Evolutionary conservation across 495 filamentous ascomycete species (phyloP).

Genomic region (Penicillium robsamsonii): DNA sequence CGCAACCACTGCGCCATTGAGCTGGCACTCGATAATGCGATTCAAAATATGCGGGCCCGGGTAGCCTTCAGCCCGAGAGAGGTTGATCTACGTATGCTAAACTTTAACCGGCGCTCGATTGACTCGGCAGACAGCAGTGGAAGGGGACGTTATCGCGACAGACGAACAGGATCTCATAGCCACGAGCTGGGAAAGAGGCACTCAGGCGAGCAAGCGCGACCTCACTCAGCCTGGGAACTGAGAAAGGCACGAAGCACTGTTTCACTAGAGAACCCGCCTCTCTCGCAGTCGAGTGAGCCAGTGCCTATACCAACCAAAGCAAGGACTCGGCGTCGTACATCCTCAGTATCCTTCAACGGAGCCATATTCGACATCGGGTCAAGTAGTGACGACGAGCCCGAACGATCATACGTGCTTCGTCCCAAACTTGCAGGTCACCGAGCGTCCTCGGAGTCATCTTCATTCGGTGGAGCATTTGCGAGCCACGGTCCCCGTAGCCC

Average conservation of each 20-base stretch:
- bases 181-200: conserved; percentile 31
- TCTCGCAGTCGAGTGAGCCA: conserved; percentile 13
- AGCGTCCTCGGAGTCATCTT: conserved; percentile 22
- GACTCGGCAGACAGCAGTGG: conserved; percentile 25
- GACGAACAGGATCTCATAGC: conserved; percentile 36
- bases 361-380: conserved; percentile 19
- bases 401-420: conserved; percentile 6
- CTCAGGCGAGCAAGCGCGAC: conserved; percentile 15
- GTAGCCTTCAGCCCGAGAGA: conserved; percentile 80
- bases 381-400: conserved; percentile 27
- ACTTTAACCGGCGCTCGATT: conserved; percentile 16
- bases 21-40: conserved; percentile 77
- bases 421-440: conserved; percentile 4
- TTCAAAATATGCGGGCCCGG: conserved; percentile 69
- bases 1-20: conserved; percentile 84
- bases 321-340: conserved; percentile 21
- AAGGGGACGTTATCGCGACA: conserved; percentile 23
- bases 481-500: conserved; percentile 15
- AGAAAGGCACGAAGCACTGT: conserved; percentile 36
- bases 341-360: conserved; percentile 19
- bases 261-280: conserved; percentile 29
- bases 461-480: conserved; percentile 7
- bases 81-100: conserved; percentile 49
- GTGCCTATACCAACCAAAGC: conserved; percentile 10
- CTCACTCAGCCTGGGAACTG: conserved; percentile 17